phyloP scores from a whole-genome alignment of 768 basidiomycete genomes.

The Trametes gibbosa region DNA sequence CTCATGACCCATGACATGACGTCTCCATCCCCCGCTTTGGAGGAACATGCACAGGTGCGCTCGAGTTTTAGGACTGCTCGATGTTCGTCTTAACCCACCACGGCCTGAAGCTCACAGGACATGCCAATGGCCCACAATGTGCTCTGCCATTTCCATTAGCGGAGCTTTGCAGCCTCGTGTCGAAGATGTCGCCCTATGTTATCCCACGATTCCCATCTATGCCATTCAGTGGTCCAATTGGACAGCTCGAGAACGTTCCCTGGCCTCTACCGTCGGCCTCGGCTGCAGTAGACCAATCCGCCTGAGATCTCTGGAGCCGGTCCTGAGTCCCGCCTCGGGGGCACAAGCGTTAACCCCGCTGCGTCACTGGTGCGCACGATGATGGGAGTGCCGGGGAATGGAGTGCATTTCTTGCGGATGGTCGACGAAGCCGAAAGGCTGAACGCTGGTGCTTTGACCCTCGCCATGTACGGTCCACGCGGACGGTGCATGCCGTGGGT shows the following conservation, averaged over 20 bases:
- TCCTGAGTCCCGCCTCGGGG: background rate
- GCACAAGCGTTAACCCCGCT: no score
- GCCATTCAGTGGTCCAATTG: background rate
- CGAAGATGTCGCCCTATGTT: background rate
- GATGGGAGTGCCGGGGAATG: no score
- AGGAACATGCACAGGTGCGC: no score
- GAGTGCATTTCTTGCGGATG: no score
- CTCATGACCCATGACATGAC: no score
- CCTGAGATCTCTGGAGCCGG: background rate
- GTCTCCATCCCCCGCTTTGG: no score
- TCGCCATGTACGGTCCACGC: background rate
- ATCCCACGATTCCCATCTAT: background rate
- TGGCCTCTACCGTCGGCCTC: background rate
- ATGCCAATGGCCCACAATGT: no score
- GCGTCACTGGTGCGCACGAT: no score
- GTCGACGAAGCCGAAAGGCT: background rate
- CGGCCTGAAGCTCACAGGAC: no score
- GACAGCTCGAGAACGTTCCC: background rate
- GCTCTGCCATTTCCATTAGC: no score
- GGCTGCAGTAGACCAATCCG: background rate
- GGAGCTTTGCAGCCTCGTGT: conserved; percentile 1
- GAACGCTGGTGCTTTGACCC: background rate
- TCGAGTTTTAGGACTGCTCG: no score
- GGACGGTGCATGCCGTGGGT: conserved; percentile 1
- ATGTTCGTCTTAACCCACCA: no score